A percentile compares a stretch with the other conserved stretches of the same genome.
Evolutionary conservation across 75 land plant species (phyloP).

Genomic region (Picea sitchensis): DNA sequence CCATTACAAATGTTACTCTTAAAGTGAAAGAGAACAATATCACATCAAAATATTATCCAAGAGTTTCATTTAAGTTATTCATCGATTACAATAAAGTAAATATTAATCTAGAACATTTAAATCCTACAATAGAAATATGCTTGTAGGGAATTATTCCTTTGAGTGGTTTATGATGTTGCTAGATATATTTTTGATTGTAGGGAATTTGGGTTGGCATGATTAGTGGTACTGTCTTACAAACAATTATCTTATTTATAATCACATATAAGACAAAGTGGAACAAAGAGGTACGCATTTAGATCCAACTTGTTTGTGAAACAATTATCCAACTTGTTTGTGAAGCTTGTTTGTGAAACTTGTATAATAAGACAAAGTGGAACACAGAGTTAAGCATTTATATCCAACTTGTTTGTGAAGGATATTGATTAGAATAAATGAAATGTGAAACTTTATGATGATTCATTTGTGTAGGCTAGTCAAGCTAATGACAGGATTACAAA

Average conservation of each 20-base stretch:
- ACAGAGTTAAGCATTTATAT: neutral
- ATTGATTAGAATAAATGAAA: neutral
- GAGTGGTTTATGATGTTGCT: too few species aligned
- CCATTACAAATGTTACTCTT: neutral
- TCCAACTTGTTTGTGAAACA: too few species aligned
- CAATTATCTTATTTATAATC: conserved; percentile 19
- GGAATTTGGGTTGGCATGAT: conserved; percentile 58
- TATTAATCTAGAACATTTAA: too few species aligned
- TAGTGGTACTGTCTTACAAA: conserved; percentile 32
- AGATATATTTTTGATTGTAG: conserved; percentile 8
- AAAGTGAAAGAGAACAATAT: too few species aligned
- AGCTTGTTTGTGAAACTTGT: too few species aligned
- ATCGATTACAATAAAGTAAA: neutral
- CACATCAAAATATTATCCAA: neutral
- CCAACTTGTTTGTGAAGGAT: neutral
- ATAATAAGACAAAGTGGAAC: too few species aligned
- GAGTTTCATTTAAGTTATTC: neutral
- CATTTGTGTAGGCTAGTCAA: conserved; percentile 24
- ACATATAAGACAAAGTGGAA: conserved; percentile 38
- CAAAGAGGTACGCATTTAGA: conserved; percentile 16
- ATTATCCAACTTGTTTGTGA: too few species aligned
- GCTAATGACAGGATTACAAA: conserved; percentile 32
- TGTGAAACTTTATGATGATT: neutral
- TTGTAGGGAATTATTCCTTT: too few species aligned
- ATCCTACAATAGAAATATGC: too few species aligned